These are phyloP conservation scores for Suhomyces ambrosiae DNA, from an alignment of 1,139 yeast genomes.

Conservation along the genomic window DNA sequence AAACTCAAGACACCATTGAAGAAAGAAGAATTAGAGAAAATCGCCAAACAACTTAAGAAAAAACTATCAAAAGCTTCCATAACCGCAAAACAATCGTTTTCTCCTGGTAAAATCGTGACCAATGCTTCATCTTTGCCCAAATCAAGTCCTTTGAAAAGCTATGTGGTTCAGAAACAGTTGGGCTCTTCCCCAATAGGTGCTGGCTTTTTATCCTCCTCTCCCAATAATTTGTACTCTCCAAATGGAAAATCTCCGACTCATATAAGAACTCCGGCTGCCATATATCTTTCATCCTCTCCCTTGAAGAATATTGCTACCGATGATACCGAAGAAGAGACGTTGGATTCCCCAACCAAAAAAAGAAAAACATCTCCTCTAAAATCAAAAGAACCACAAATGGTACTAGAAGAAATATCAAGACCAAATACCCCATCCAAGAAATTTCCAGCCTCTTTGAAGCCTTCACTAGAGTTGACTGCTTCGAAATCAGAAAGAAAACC, in stretches of 20 bases:
- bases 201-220: slow-evolving; percentile 29
- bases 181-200: slow-evolving; percentile 20
- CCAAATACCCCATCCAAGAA: slow-evolving; percentile 31
- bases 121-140: slow-evolving; percentile 17
- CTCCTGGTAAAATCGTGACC: slow-evolving; percentile 11
- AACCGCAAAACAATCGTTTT: slow-evolving; percentile 44
- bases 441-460: slow-evolving; percentile 31
- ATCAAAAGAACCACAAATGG: slow-evolving; percentile 39
- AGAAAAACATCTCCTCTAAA: slow-evolving; percentile 28
- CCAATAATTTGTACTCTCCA: slow-evolving; percentile 44
- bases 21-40: slow-evolving; percentile 50
- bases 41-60: slow-evolving; percentile 48
- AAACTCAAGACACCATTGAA: slow-evolving; percentile 43
- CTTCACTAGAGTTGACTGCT: slow-evolving; percentile 37
- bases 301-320: slow-evolving; percentile 26
- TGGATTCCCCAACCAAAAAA: slow-evolving; percentile 38
- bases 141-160: slow-evolving; percentile 37
- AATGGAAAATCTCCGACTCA: slow-evolving; percentile 47
- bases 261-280: slow-evolving; percentile 40
- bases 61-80: slow-evolving; percentile 49
- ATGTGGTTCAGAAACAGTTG: slow-evolving; percentile 28
- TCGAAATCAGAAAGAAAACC: slow-evolving; percentile 8
- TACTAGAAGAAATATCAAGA: slow-evolving; percentile 38
- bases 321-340: slow-evolving; percentile 19
- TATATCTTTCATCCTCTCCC: slow-evolving; percentile 39